Conservation (phyloP, 805 yeast genomes). For the Cephaloascus fragrans region DNA sequence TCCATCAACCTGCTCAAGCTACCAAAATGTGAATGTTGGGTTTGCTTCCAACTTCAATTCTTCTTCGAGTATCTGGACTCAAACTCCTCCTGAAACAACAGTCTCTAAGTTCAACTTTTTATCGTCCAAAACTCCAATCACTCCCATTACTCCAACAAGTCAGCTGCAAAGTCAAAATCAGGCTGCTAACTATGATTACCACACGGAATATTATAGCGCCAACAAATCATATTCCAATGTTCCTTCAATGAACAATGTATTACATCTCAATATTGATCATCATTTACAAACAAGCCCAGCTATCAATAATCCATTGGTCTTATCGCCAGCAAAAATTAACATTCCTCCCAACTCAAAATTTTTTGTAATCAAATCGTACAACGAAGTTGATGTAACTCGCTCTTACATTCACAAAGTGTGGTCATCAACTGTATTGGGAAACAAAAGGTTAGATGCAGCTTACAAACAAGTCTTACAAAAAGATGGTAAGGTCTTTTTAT, state of each 20-base stretch:
- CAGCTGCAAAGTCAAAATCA: background rate
- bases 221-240: background rate
- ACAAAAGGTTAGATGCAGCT: slow-evolving; percentile 38
- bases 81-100: background rate
- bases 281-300: background rate
- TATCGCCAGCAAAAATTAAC: background rate
- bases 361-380: slow-evolving; percentile 49
- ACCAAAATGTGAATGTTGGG: background rate
- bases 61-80: background rate
- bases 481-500: slow-evolving; percentile 26
- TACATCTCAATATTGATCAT: too few relatives aligned
- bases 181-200: background rate
- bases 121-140: background rate
- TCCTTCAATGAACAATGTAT: background rate
- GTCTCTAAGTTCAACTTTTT: background rate
- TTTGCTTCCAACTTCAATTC: background rate
- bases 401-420: slow-evolving; percentile 41
- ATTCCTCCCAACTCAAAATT: slow-evolving; percentile 12
- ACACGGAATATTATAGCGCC: background rate
- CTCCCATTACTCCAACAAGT: background rate
- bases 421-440: slow-evolving; percentile 53
- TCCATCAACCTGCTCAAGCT: background rate
- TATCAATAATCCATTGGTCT: background rate
- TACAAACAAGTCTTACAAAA: slow-evolving; percentile 12
- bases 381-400: slow-evolving; percentile 35